Conservation (phyloP, 768 basidiomycete species). For the Lactarius sp. region DNA sequence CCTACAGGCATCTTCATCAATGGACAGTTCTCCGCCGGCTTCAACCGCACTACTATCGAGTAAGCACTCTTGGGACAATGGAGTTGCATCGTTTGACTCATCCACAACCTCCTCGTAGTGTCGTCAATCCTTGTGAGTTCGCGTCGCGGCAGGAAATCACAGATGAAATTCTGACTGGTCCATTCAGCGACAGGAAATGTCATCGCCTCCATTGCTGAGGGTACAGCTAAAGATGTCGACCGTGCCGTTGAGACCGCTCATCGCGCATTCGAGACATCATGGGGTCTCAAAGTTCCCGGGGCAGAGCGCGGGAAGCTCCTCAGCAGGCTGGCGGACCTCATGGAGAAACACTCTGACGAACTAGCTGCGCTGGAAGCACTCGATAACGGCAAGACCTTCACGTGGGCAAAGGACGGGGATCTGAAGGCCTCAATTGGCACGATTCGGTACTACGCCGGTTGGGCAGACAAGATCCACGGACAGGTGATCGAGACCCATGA, state of each 20-base stretch:
- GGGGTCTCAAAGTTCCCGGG: constrained; percentile 63
- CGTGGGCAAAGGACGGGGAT: constrained; percentile 46
- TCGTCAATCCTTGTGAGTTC: constrained; percentile 50
- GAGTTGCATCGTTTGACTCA: not conserved
- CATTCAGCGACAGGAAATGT: constrained; percentile 48
- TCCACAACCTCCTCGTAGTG: constrained; percentile 34
- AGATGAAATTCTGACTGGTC: not conserved
- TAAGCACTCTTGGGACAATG: constrained; percentile 27
- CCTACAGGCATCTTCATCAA: constrained; percentile 70
- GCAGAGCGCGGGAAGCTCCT: constrained; percentile 50
- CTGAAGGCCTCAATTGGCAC: constrained; percentile 42
- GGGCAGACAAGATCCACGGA: constrained; percentile 82
- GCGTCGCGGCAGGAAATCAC: not conserved
- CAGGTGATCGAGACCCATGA: constrained; percentile 62
- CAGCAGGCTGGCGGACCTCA: constrained; percentile 55
- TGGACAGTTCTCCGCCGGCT: constrained; percentile 58
- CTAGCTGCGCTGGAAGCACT: constrained; percentile 71
- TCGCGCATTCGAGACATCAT: constrained; percentile 56
- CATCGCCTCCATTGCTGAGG: constrained; percentile 54
- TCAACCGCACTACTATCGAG: constrained; percentile 56
- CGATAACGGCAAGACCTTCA: constrained; percentile 61
- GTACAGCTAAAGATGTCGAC: constrained; percentile 68
- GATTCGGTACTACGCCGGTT: constrained; percentile 83
- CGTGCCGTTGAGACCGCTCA: constrained; percentile 64
- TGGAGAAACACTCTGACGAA: constrained; percentile 58